A percentile compares a stretch with the other conserved stretches of the same genome.
These are phyloP conservation scores for Monoraphidium neglectum DNA, from an alignment of 139 green algal genomes.

Conservation along the genomic window DNA sequence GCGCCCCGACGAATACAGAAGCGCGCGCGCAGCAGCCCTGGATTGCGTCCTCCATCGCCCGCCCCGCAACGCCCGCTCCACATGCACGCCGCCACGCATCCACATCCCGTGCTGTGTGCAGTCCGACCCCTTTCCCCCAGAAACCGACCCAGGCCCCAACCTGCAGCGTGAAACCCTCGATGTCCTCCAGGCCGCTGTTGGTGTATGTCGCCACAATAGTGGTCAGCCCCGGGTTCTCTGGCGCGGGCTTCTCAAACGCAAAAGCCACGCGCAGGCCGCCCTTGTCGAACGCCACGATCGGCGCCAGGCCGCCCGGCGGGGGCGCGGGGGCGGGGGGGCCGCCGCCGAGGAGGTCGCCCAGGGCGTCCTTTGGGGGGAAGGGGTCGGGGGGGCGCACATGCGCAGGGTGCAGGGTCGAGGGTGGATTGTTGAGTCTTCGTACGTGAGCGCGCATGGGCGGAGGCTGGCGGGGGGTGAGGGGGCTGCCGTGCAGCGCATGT, in stretches of 20 bases:
- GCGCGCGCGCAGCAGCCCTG: no score
- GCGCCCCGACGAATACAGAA: no score
- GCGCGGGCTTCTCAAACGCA: constrained; percentile 55
- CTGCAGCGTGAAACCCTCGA: constrained; percentile 89
- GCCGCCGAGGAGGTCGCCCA: constrained; percentile 31
- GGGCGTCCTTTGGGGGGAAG: constrained; percentile 31
- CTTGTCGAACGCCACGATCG: constrained; percentile 64
- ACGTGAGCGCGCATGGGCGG: no score
- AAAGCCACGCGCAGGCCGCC: constrained; percentile 71
- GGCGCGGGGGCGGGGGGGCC: not conserved
- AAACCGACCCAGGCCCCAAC: constrained; percentile 40
- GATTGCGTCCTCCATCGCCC: no score
- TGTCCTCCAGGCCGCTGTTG: constrained; percentile 54
- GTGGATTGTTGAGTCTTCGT: no score
- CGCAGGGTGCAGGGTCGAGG: not conserved
- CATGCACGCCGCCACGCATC: not conserved
- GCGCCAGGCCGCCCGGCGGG: constrained; percentile 28
- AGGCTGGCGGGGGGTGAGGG: no score
- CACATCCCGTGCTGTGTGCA: no score
- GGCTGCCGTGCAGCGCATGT: no score
- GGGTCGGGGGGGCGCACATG: not conserved
- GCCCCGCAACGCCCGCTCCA: not conserved
- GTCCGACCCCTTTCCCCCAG: not conserved
- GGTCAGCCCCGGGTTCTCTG: constrained; percentile 40
- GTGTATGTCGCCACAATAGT: constrained; percentile 70